phyloP scores from a whole-genome alignment of 2,329 filamentous ascomycete species.

The Sphaerulina populicola region DNA sequence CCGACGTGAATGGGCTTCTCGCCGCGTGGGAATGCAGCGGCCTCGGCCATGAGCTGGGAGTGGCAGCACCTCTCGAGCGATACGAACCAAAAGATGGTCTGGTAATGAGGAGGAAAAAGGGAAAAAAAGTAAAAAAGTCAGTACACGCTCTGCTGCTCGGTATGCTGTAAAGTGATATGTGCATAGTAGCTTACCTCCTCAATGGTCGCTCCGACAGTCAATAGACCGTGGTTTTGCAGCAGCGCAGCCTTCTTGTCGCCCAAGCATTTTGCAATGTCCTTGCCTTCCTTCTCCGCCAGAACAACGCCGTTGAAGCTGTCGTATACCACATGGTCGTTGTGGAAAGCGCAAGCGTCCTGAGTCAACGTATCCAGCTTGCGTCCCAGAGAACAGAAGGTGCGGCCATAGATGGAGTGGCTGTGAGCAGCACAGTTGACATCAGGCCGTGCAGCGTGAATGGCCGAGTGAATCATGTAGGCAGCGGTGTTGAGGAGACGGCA shows the following conservation, averaged over 20 bases:
- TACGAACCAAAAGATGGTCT: constrained; percentile 35
- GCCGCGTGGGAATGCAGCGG: constrained; percentile 54
- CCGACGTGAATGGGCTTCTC: constrained; percentile 58
- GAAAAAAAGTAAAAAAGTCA: background rate
- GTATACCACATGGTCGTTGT: constrained; percentile 37
- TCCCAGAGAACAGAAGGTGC: constrained; percentile 39
- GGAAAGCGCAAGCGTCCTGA: constrained; percentile 40
- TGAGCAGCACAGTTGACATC: constrained; percentile 42
- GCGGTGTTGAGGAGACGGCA: constrained; percentile 38
- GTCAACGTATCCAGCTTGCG: constrained; percentile 39
- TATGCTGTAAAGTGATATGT: background rate
- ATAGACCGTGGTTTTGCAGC: constrained; percentile 40
- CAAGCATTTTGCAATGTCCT: constrained; percentile 36
- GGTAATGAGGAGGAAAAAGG: background rate
- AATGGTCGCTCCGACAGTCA: constrained; percentile 38
- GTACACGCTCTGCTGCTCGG: background rate
- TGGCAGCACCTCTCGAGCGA: constrained; percentile 38
- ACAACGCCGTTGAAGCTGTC: constrained; percentile 43
- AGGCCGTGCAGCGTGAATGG: constrained; percentile 37
- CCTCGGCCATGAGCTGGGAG: constrained; percentile 46
- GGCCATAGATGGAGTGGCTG: constrained; percentile 40
- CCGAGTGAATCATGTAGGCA: constrained; percentile 42
- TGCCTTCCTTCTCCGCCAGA: constrained; percentile 39
- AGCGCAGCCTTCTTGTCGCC: constrained; percentile 38
- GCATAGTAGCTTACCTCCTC: constrained; percentile 30